Evolutionary conservation across 345 rosid species (phyloP).

Genomic region (Kandelia obovata): DNA sequence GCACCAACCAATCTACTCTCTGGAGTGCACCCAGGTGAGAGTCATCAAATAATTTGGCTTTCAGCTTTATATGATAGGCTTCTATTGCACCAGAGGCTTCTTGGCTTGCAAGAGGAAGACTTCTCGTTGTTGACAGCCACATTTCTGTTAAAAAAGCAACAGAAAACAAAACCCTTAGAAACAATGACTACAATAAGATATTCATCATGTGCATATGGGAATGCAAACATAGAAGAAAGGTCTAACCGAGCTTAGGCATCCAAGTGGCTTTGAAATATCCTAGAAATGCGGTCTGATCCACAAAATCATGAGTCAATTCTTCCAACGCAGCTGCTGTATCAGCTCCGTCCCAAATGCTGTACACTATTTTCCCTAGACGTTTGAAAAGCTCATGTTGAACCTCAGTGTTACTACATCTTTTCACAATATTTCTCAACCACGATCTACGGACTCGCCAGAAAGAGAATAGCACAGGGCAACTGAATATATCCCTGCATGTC

Average conservation of each 20-base stretch:
- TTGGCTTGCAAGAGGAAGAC: slow-evolving; percentile 93
- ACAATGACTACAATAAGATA: not conserved
- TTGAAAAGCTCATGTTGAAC: slow-evolving; percentile 76
- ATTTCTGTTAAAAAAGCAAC: slow-evolving; percentile 48
- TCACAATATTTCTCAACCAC: slow-evolving; percentile 83
- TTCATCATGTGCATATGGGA: not conserved
- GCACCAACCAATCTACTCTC: slow-evolving; percentile 97
- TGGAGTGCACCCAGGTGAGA: slow-evolving; percentile 88
- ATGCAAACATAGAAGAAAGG: slow-evolving; percentile 8
- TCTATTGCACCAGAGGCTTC: slow-evolving; percentile 95
- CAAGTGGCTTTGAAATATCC: slow-evolving; percentile 75
- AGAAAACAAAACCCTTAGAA: not conserved
- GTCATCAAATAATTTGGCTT: slow-evolving; percentile 77
- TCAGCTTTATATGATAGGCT: slow-evolving; percentile 92
- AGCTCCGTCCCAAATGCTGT: slow-evolving; percentile 60
- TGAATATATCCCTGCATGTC: slow-evolving; percentile 66
- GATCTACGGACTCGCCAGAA: slow-evolving; percentile 94
- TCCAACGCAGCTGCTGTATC: slow-evolving; percentile 55
- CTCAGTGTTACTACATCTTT: slow-evolving; percentile 62
- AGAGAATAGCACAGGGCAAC: slow-evolving; percentile 78
- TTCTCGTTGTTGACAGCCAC: slow-evolving; percentile 83
- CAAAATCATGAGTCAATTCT: slow-evolving; percentile 65
- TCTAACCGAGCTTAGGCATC: slow-evolving; percentile 90
- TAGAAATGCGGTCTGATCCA: slow-evolving; percentile 71
- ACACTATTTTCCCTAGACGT: slow-evolving; percentile 62